Evolutionary conservation across 2,329 filamentous ascomycete genomes (phyloP), one percentile per base, ranked within the genome.

Genomic region (Arthrobotrys iridis): DNA sequence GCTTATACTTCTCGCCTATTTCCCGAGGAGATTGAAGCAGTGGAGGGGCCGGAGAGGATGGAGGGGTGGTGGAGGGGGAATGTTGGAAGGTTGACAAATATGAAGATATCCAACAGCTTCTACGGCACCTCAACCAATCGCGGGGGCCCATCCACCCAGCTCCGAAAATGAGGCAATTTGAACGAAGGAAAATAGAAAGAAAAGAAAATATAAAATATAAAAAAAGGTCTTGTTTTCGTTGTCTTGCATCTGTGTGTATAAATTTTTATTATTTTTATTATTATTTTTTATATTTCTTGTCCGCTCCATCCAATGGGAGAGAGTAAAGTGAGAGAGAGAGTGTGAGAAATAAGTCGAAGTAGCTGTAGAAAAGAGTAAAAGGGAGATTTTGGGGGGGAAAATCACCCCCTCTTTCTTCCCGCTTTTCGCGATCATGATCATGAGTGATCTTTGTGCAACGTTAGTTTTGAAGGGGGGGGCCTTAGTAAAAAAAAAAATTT

Each of bases 361-460:
- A n/a, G 59, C 45, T 63, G 33, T 24, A n/a, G 24, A 11, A 48
- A 35, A 24, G 40, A 13, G 7, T 4, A 28, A 37, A 55, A 37
- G 7, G 22, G 37, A 55, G 35, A 35, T 55, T 37, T 55, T 33
- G n/a, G n/a, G n/a, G n/a, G n/a, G n/a, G n/a, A n/a, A n/a, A n/a
- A n/a, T 59, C 35, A 22, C 3, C 20, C 20, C 11, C 22, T 7
- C 4, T n/a, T 48, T 30, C 40, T 15, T 28, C 28, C 33, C 13
- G n/a, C n/a, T n/a, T n/a, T 40, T 52, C 48, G 24, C 43, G 40
- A 45, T 52, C 43, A 22, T 74, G 62, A 74, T 74, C 70, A 74
- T 74, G 70, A 52, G 62, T 67, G 70, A 67, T 66, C 70, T 67
- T 52, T 74, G 70, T 74, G 70, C 70, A 63, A 74, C 70, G 37